Evolutionary conservation across 768 basidiomycete species (phyloP).

Genomic region (Boletus rex-veris): DNA sequence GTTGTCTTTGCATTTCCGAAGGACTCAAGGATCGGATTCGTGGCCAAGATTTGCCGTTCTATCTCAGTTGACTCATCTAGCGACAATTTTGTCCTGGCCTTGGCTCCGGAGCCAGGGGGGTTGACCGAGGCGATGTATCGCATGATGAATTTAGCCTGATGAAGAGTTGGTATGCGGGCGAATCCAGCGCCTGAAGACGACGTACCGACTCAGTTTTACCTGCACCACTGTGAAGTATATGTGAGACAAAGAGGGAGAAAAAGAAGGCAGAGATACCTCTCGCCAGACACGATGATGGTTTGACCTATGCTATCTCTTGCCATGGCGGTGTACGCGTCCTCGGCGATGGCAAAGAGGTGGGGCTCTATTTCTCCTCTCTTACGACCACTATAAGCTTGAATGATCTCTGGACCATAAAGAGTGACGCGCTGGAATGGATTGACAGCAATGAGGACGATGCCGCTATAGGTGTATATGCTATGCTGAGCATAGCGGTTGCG

Average conservation of each 20-base stretch:
- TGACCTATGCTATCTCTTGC: constrained; percentile 90
- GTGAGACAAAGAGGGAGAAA: constrained; percentile 7
- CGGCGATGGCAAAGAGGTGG: constrained; percentile 97
- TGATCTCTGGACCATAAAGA: constrained; percentile 94
- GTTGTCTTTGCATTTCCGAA: constrained; percentile 99
- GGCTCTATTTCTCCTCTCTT: constrained; percentile 94
- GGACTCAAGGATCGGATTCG: constrained; percentile 98
- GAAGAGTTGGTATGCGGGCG: constrained; percentile 3
- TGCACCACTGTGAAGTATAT: constrained; percentile 69
- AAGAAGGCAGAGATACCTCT: constrained; percentile 59
- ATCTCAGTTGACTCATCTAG: constrained; percentile 90
- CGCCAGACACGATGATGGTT: constrained; percentile 98
- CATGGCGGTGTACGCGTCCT: constrained; percentile 99
- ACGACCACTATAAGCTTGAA: constrained; percentile 92
- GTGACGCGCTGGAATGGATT: constrained; percentile 98
- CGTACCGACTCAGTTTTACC: constrained; percentile 97
- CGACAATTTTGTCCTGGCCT: constrained; percentile 66
- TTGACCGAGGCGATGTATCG: constrained; percentile 98
- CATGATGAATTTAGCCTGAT: constrained; percentile 96
- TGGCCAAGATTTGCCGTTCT: constrained; percentile 95
- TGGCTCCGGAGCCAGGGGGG: constrained; percentile 61
- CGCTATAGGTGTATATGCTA: constrained; percentile 98
- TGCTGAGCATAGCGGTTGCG: constrained; percentile 95
- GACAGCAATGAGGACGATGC: constrained; percentile 97
- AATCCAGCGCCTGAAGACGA: background rate